Conservation (phyloP, 2,329 filamentous ascomycete genomes). For the Fusarium falciforme region DNA sequence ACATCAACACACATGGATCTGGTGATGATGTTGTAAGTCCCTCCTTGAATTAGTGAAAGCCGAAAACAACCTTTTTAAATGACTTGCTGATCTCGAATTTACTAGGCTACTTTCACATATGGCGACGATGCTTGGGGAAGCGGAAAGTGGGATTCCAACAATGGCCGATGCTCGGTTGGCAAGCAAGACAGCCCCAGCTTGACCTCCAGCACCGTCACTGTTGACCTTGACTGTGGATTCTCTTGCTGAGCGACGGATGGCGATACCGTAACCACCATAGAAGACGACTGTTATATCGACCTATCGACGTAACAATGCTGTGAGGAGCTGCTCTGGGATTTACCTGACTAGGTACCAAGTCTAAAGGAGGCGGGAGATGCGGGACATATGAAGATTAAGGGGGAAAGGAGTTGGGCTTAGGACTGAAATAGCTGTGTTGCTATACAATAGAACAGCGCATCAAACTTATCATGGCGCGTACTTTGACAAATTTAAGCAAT, state of each 20-base stretch:
- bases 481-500: not conserved
- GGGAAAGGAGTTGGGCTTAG: not conserved
- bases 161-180: constrained; percentile 1
- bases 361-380: no score
- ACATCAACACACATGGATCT: not conserved
- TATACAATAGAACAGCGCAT: not conserved
- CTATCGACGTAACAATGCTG: not conserved
- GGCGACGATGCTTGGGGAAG: constrained; percentile 6
- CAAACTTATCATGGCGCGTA: not conserved
- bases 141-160: constrained; percentile 2
- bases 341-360: no score
- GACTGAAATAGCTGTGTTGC: not conserved
- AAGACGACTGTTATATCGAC: not conserved
- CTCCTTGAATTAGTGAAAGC: fast-evolving
- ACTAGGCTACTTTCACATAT: not conserved
- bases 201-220: not conserved
- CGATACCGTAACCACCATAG: not conserved
- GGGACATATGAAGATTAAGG: not conserved
- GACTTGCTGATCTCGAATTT: not conserved
- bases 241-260: not conserved
- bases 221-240: not conserved
- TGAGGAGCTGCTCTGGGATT: no score
- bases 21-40: not conserved
- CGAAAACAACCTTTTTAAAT: not conserved
- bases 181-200: not conserved